Percentiles rank a stretch among this genome's conserved stretches.
Conservation (phyloP, 2,329 filamentous ascomycete genomes). For the Fusarium sulawesiense region DNA sequence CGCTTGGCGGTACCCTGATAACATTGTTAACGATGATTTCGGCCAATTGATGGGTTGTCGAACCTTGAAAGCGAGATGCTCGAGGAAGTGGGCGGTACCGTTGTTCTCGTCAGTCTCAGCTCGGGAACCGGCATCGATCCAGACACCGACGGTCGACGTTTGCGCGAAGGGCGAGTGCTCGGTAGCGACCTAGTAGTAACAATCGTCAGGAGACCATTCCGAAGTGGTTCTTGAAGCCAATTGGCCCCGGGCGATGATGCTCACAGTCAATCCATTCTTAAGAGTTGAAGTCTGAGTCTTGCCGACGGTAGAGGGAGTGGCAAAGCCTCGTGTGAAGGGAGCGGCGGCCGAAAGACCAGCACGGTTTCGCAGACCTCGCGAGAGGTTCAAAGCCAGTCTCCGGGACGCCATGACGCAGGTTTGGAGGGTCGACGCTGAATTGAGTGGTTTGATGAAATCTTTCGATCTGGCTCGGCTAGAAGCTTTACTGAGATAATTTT, state of each 20-base stretch:
- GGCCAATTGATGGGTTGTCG: constrained; percentile 42
- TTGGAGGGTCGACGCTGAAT: constrained; percentile 61
- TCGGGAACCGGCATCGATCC: constrained; percentile 98
- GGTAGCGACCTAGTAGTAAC: constrained; percentile 80
- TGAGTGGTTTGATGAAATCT: constrained; percentile 69
- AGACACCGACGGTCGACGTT: constrained; percentile 97
- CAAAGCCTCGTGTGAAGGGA: constrained; percentile 86
- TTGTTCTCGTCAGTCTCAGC: constrained; percentile 99
- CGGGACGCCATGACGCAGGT: constrained; percentile 87
- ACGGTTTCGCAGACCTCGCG: constrained; percentile 89
- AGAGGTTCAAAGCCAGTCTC: constrained; percentile 95
- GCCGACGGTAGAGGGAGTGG: constrained; percentile 82
- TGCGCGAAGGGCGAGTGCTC: constrained; percentile 98
- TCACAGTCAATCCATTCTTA: constrained; percentile 96
- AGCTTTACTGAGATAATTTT: constrained; percentile 60
- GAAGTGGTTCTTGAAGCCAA: constrained; percentile 49
- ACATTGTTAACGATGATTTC: constrained; percentile 33
- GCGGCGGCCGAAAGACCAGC: constrained; percentile 82
- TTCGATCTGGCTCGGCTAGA: constrained; percentile 58
- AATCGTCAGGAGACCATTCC: constrained; percentile 43
- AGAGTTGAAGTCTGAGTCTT: constrained; percentile 97
- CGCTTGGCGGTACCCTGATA: constrained; percentile 89
- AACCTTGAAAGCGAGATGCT: constrained; percentile 99
- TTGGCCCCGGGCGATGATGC: constrained; percentile 52
- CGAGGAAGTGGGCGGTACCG: constrained; percentile 98